phyloP scores from a whole-genome alignment of 139 green algal genomes.

The Astrephomene gubernaculifera region DNA sequence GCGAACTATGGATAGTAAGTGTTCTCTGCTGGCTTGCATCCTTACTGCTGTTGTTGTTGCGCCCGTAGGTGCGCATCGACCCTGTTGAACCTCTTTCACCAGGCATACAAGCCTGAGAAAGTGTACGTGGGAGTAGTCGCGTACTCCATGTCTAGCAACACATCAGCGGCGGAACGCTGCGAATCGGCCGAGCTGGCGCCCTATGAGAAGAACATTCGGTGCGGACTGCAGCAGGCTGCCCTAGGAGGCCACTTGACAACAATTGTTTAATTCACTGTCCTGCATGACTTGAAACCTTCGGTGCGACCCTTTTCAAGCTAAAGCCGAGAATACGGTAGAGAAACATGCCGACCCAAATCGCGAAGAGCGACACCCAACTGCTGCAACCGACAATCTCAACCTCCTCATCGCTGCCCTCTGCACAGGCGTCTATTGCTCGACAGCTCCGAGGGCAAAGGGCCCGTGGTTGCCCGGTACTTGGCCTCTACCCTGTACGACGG shows the following conservation, averaged over 20 bases:
- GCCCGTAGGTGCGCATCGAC: slow-evolving; percentile 3
- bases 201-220: slow-evolving; percentile 6
- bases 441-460: background rate
- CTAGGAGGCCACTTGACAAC: background rate
- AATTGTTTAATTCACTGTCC: background rate
- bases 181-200: background rate
- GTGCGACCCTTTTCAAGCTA: background rate
- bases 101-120: background rate
- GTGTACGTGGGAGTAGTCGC: slow-evolving; percentile 12
- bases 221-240: background rate
- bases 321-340: background rate
- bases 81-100: background rate
- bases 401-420: background rate
- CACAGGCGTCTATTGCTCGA: background rate
- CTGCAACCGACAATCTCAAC: background rate
- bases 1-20: background rate
- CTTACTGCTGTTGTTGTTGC: background rate
- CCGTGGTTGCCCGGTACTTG: background rate
- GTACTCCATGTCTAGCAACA: background rate
- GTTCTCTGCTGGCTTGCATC: background rate
- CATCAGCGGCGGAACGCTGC: background rate
- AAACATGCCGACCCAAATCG: background rate
- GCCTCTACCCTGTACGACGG: background rate
- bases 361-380: background rate
- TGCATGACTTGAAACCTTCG: background rate